Conservation (phyloP, 208 protist genomes). For the Balamuthia mandrillaris region DNA sequence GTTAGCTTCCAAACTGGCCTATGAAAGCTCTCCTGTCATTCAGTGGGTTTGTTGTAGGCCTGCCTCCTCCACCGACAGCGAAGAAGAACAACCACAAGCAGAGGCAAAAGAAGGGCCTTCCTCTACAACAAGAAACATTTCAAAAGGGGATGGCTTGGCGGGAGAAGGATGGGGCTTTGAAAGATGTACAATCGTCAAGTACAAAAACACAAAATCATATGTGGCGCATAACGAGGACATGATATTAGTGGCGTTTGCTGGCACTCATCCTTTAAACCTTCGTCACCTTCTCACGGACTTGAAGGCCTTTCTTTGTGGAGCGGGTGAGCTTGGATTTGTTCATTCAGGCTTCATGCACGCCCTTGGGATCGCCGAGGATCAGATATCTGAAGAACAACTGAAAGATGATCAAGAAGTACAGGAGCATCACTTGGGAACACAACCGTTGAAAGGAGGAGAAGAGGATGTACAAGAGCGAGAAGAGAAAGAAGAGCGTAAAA, state of each 20-base stretch:
- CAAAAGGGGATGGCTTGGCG: not conserved
- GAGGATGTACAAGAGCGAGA: too few species aligned
- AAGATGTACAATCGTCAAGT: not conserved
- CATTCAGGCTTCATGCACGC: not conserved
- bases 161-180: not conserved
- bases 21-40: slow-evolving; percentile 5
- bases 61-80: too few species aligned
- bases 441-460: too few species aligned
- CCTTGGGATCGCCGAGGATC: not conserved
- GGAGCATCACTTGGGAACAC: too few species aligned
- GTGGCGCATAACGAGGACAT: slow-evolving; percentile 10
- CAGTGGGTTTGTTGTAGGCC: not conserved
- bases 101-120: too few species aligned
- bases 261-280: not conserved
- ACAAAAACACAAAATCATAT: not conserved
- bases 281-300: slow-evolving; percentile 8
- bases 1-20: slow-evolving; percentile 6
- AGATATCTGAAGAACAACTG: too few species aligned
- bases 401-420: too few species aligned
- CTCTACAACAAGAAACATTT: not conserved
- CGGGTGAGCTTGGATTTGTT: not conserved
- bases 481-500: too few species aligned
- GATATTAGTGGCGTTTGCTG: not conserved
- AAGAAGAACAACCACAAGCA: too few species aligned
- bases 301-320: not conserved